Evolutionary conservation across 352 stramenopile species (phyloP).

Genomic region (Pythium phragmiticola): DNA sequence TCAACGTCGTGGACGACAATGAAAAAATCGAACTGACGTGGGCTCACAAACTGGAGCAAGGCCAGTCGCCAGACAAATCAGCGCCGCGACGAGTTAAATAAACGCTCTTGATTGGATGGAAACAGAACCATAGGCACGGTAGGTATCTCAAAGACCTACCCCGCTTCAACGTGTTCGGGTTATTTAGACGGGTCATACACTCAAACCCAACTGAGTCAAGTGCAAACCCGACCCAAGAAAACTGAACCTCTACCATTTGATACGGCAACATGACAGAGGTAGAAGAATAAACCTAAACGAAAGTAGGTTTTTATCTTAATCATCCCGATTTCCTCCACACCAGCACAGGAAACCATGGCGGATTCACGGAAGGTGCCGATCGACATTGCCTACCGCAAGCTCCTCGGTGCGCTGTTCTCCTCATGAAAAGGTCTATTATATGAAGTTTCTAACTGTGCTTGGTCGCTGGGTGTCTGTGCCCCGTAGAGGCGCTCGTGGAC

Average conservation of each 20-base stretch:
- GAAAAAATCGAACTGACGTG: not conserved
- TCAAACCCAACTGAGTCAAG: not conserved
- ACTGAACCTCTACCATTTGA: too few species aligned
- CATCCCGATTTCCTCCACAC: too few species aligned
- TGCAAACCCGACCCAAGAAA: not conserved
- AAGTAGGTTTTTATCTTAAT: too few species aligned
- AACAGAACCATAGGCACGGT: conserved; percentile 8
- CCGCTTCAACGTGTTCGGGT: conserved; percentile 4
- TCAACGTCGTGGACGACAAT: conserved; percentile 7
- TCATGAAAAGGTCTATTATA: not conserved
- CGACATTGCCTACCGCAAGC: conserved; percentile 80
- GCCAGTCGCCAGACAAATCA: not conserved
- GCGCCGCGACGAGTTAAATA: conserved; percentile 10
- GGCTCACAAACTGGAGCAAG: not conserved
- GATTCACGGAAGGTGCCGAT: conserved; percentile 67
- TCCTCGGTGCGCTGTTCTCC: conserved; percentile 46
- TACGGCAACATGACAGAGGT: too few species aligned
- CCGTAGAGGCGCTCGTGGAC: conserved; percentile 64
- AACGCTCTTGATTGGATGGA: conserved; percentile 15
- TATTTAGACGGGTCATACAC: not conserved
- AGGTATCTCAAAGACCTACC: conserved; percentile 10
- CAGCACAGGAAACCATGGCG: conserved; percentile 31
- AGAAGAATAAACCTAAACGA: too few species aligned
- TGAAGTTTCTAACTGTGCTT: not conserved
- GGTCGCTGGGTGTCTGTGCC: not conserved